A percentile compares a stretch with the other conserved stretches of the same genome.
phyloP scores from a whole-genome alignment of 2,329 filamentous ascomycete genomes.

The Trichoderma citrinoviride region DNA sequence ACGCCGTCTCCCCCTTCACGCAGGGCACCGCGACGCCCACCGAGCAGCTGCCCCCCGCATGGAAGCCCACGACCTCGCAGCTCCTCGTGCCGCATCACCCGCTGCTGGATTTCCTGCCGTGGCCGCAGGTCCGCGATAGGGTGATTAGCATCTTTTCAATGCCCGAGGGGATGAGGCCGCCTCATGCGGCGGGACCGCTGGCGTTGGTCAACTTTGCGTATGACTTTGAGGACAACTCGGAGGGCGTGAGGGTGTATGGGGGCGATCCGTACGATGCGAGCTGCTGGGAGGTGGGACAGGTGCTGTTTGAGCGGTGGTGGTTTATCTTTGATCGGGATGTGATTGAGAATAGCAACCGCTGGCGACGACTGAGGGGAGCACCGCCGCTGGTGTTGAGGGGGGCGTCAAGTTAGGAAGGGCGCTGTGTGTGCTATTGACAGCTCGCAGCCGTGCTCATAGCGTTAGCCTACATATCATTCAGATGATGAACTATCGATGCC shows the following conservation, averaged over 20 bases:
- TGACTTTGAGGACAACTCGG: slow-evolving; percentile 54
- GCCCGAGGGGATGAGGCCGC: slow-evolving; percentile 47
- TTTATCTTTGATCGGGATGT: slow-evolving; percentile 53
- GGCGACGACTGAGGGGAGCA: slow-evolving; percentile 48
- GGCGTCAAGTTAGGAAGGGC: neutral
- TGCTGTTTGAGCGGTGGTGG: slow-evolving; percentile 60
- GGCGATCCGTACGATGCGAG: slow-evolving; percentile 47
- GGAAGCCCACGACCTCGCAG: slow-evolving; percentile 52
- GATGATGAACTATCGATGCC: too few relatives aligned
- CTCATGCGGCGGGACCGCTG: slow-evolving; percentile 44
- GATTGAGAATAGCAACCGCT: slow-evolving; percentile 53
- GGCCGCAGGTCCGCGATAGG: slow-evolving; percentile 53
- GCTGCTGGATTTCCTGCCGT: slow-evolving; percentile 56
- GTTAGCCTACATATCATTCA: neutral
- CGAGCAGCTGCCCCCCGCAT: slow-evolving; percentile 44
- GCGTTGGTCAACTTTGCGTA: slow-evolving; percentile 53
- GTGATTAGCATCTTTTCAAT: slow-evolving; percentile 52
- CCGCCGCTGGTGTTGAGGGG: slow-evolving; percentile 28
- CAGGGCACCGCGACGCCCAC: slow-evolving; percentile 31
- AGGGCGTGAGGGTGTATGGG: slow-evolving; percentile 52
- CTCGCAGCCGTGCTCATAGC: neutral
- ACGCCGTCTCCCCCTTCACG: slow-evolving; percentile 48
- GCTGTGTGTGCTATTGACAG: neutral
- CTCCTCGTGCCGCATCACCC: slow-evolving; percentile 54
- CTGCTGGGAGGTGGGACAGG: slow-evolving; percentile 57